Evolutionary conservation across 1,284 basidiomycete species (phyloP), one percentile per base, ranked within the genome.

Genomic region (Sanguinoderma infundibulare): DNA sequence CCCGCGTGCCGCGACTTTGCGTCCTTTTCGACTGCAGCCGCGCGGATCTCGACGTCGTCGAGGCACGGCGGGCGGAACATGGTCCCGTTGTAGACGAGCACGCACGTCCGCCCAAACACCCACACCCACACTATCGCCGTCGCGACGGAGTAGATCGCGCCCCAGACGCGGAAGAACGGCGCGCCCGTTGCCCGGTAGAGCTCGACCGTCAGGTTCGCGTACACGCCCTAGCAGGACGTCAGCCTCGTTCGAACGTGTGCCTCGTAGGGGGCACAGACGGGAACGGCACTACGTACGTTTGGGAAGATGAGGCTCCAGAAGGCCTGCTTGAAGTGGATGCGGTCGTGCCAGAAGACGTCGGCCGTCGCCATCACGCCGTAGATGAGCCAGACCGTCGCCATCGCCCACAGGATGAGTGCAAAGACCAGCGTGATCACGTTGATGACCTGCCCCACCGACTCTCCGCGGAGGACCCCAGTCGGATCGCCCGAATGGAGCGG

Each of bases 251-350:
- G 9, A n/a, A 24, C 1, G 26, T 40, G 26, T 9, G 52, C 3
- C 15, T 5, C 14, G 35, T n/a, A 39, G 24, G 3, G 36, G 6
- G 17, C 9, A 22, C 32, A 17, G 28, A 34, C 4, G 28, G 35
- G 39, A 55, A 65, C 44, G n/a, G 51, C 39, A 20, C 2, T 39
- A 65, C 70, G 51, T 57, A 71, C 72, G 65, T 82, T 83, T 8
- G 82, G 82, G 73, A 84, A 83, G 61, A 83, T 72, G 47, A 83
- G 71, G 5, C 81, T 82, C 82, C 83, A 84, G 64, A 78, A 81
- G 0, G 77, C 70, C 36, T 83, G 59, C 36, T 73, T 75, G 63
- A 83, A 83, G 2, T 72, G 73, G 30, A 81, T 61, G 15, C 56
- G 71, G 4, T 46, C 55, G 14, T 68, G 59, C n/a, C 68, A 65